Evolutionary conservation across 2,329 filamentous ascomycete species (phyloP), one percentile per base, ranked within the genome.

Genomic region (Colletotrichum cordylinicola): DNA sequence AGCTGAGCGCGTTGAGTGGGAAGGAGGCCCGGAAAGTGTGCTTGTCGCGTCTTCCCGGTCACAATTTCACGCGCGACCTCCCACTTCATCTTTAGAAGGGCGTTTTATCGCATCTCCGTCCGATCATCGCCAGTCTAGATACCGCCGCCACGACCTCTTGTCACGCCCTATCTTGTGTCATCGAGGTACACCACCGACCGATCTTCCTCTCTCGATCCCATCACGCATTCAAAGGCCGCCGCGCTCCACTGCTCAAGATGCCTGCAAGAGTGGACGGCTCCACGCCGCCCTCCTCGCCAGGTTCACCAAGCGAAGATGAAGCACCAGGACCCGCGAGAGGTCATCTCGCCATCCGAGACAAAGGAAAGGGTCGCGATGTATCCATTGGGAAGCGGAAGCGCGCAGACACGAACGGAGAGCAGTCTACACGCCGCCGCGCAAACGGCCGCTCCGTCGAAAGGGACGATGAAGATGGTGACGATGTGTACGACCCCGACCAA

Each of bases 401-500:
- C 39, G 56, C 74, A 24, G 70, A 68, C 13, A 73, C 76, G 8
- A 37, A 75, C 64, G 77, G 71, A 33, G 65, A 62, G 1, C 62
- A 37, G n/a, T 27, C 66, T 37, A 13, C 75, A 27, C 78, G 64
- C 9, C 78, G 60, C 74, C 80, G 61, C 77, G 78, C 64, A 62
- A 79, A 18, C 16, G 74, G 61, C 8, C 74, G 55, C 16, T 65
- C 76, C 21, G 58, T 62, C 16, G 61, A 78, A 6, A 74, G 77
- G 29, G 55, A 78, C 24, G 77, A 79, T 10, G 78, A 52, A 9
- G 64, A 61, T 43, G 67, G 75, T 13, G 74, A 77, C 9, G 88
- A 90, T 24, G 87, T 88, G 7, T 98, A 96, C 83, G 94, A 98
- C 81, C 96, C 96, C 1, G 93, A 98, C 76, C 96, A 98, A 82